Evolutionary conservation across 129 eudicot genomes (phyloP).

Genomic region (Deinandra increscens): DNA sequence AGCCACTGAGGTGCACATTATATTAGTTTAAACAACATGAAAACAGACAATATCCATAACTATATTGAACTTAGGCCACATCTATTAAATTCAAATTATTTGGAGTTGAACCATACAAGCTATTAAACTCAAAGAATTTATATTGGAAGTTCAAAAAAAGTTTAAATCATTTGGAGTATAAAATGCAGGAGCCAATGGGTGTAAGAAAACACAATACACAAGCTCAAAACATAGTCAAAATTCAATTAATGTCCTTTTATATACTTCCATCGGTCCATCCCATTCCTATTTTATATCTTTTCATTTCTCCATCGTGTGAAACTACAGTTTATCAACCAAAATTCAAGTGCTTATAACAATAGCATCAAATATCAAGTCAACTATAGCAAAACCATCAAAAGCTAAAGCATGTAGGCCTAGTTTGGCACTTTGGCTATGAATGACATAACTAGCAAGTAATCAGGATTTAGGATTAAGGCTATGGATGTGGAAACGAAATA

Average conservation of each 20-base stretch:
- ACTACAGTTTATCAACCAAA: neutral
- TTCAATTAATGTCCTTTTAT: neutral
- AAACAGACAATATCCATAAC: neutral
- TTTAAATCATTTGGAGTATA: neutral
- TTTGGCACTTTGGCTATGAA: neutral
- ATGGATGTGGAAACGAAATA: neutral
- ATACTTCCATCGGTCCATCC: neutral
- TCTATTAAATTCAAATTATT: neutral
- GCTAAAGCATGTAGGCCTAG: neutral
- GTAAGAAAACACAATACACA: too few relatives aligned
- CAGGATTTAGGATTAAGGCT: neutral
- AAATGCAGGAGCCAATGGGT: neutral
- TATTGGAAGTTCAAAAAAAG: neutral
- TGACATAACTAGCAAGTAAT: neutral
- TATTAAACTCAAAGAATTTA: neutral
- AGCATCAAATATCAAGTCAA: slow-evolving; percentile 11
- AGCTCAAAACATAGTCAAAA: neutral
- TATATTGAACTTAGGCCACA: neutral
- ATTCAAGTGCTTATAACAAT: neutral
- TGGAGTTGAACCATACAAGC: neutral
- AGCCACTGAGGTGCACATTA: neutral
- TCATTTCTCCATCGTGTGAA: neutral
- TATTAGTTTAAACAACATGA: neutral
- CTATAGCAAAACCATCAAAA: neutral
- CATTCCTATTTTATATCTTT: neutral